phyloP scores from a whole-genome alignment of 306 rosid genomes.

The Adenanthera pavonina region DNA sequence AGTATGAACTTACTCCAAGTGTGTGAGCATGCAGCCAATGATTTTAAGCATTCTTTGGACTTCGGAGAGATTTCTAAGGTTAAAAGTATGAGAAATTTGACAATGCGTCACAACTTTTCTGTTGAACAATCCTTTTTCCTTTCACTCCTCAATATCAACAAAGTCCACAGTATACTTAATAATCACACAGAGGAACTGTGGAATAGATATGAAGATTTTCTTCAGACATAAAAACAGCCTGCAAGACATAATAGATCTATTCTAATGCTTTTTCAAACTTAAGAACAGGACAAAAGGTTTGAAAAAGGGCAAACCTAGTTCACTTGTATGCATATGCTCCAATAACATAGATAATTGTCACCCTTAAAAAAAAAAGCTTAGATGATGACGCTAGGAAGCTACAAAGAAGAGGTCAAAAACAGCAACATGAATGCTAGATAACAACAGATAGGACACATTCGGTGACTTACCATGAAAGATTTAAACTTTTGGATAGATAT shows the following conservation, averaged over 20 bases:
- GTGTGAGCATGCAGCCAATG: not conserved
- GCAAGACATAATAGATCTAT: not conserved
- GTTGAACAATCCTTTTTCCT: not conserved
- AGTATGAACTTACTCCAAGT: not conserved
- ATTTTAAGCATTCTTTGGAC: not conserved
- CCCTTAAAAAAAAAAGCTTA: no score
- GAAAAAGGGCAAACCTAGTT: not conserved
- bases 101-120: not conserved
- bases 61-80: not conserved
- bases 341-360: no score
- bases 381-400: not conserved
- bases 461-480: not conserved
- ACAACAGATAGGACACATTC: not conserved
- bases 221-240: not conserved
- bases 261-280: not conserved
- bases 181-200: constrained; percentile 5
- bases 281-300: not conserved
- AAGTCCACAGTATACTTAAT: not conserved
- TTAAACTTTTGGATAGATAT: not conserved
- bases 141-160: not conserved
- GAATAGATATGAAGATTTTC: not conserved
- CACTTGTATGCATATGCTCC: not conserved
- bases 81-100: not conserved
- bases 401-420: not conserved
- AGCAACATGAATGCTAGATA: not conserved